Conservation (phyloP, 805 yeast genomes). For the Saccharomycopsis javanensis region DNA sequence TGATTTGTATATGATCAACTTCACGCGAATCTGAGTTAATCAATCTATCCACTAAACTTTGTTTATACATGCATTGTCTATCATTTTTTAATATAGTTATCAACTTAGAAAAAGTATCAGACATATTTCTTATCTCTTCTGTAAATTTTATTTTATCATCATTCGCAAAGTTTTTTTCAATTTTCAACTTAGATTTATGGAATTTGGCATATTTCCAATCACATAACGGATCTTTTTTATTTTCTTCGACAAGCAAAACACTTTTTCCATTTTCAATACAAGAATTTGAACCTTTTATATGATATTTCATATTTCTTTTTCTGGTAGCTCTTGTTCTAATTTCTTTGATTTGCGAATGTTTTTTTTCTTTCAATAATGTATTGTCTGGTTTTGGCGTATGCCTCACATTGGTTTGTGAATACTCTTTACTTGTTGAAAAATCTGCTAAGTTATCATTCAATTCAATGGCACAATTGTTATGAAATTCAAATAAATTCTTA, state of each 20-base stretch:
- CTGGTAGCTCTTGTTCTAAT: neutral
- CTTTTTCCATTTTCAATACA: neutral
- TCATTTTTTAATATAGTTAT: constrained; percentile 7
- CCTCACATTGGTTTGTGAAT: neutral
- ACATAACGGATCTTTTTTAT: constrained; percentile 13
- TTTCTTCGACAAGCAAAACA: neutral
- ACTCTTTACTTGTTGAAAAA: neutral
- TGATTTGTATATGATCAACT: neutral
- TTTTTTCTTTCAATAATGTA: neutral
- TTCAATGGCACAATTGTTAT: neutral
- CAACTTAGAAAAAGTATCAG: constrained; percentile 4
- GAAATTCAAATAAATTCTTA: neutral
- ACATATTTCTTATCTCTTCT: constrained; percentile 12
- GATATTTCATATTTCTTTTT: neutral
- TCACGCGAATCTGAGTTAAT: neutral
- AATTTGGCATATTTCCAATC: constrained; percentile 7
- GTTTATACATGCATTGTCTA: neutral
- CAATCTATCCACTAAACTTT: neutral
- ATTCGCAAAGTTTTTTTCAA: constrained; percentile 17
- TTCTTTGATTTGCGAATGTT: neutral
- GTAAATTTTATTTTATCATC: constrained; percentile 13
- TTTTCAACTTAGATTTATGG: constrained; percentile 18
- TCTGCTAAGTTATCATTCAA: neutral
- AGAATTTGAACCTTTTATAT: neutral
- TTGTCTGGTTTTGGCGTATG: neutral